A percentile compares a stretch with the other conserved stretches of the same genome.
Evolutionary conservation across 306 rosid species (phyloP).

Genomic region (Macrotyloma uniflorum): DNA sequence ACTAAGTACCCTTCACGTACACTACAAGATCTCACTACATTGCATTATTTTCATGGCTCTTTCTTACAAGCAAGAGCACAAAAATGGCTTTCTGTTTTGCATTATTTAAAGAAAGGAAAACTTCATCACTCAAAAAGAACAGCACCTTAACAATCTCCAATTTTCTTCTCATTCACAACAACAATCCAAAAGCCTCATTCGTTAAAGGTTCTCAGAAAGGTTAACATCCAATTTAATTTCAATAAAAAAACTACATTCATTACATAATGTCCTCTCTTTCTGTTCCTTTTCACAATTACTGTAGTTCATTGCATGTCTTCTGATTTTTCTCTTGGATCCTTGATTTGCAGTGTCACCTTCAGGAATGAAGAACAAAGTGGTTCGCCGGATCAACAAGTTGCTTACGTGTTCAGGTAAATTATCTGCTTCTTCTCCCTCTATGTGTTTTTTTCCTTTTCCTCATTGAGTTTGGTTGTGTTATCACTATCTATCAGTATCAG

Average conservation of each 20-base stretch:
- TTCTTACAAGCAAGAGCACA: slow-evolving; percentile 53
- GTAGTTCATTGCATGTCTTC: not conserved
- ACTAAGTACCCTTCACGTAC: slow-evolving; percentile 49
- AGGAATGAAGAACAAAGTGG: slow-evolving; percentile 49
- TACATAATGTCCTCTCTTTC: not conserved
- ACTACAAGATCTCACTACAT: slow-evolving; percentile 42
- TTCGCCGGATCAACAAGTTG: slow-evolving; percentile 43
- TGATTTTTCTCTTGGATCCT: not conserved
- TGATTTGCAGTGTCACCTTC: slow-evolving; percentile 4
- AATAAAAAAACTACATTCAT: not conserved
- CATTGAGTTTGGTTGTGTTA: not conserved
- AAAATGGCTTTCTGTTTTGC: slow-evolving; percentile 1
- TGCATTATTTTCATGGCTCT: slow-evolving; percentile 23
- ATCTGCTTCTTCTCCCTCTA: not conserved
- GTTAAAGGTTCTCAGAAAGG: not conserved
- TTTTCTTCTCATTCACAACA: not conserved
- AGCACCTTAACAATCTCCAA: not conserved
- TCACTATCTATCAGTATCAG: not conserved
- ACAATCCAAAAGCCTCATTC: slow-evolving; percentile 17
- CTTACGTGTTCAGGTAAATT: slow-evolving; percentile 48
- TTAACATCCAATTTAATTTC: not conserved
- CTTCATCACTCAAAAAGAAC: not conserved
- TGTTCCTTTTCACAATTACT: not conserved
- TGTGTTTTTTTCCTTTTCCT: not conserved
- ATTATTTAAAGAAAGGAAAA: slow-evolving; percentile 3